phyloP scores from a whole-genome alignment of 1,284 basidiomycete genomes.

The Austroboletus novae-zelandiae region DNA sequence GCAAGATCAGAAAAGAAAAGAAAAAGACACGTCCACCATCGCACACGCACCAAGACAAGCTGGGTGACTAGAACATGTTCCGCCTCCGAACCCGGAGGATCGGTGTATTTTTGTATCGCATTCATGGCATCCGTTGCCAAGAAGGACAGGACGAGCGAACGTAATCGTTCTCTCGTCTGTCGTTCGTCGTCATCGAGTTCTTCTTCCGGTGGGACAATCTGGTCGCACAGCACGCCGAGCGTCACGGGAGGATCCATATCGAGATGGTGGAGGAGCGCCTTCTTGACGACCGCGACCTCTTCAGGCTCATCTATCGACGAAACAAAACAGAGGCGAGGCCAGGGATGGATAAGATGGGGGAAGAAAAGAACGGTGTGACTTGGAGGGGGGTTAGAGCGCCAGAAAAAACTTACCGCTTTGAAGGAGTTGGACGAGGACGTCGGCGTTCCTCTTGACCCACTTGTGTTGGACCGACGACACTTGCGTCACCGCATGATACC shows the following conservation, averaged over 20 bases:
- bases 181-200: conserved; percentile 56
- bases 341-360: conserved; percentile 21
- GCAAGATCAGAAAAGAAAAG: conserved; percentile 3
- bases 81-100: conserved; percentile 40
- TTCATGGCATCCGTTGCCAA: conserved; percentile 51
- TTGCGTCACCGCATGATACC: conserved; percentile 59
- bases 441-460: conserved; percentile 67
- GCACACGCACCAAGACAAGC: conserved; percentile 44
- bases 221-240: conserved; percentile 66
- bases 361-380: conserved; percentile 6
- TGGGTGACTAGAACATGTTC: conserved; percentile 50
- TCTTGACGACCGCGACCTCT: conserved; percentile 60
- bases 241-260: conserved; percentile 60
- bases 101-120: conserved; percentile 45
- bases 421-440: conserved; percentile 69
- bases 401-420: conserved; percentile 58
- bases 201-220: conserved; percentile 53
- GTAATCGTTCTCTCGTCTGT: conserved; percentile 53
- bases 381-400: background rate
- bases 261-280: conserved; percentile 59
- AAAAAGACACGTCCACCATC: conserved; percentile 10
- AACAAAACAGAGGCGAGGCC: conserved; percentile 2
- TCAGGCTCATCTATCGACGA: conserved; percentile 54
- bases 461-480: conserved; percentile 59
- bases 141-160: conserved; percentile 59